These are phyloP conservation scores for Hypoxylon sp. DNA, from an alignment of 2,329 filamentous ascomycete genomes.

Conservation along the genomic window DNA sequence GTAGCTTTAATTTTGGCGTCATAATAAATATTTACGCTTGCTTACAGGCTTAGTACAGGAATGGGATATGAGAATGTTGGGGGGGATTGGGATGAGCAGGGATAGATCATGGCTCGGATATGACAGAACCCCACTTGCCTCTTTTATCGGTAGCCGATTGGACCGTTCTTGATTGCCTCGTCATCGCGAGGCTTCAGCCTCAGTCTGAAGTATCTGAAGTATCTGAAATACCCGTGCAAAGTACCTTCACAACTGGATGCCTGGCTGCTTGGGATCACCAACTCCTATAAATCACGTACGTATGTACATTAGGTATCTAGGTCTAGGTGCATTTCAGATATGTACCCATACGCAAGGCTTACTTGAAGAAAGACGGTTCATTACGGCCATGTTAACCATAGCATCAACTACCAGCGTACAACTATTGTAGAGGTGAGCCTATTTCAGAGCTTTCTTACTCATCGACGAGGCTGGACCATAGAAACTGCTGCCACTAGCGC, in stretches of 20 bases:
- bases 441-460: background rate
- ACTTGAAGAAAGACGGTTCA: no score
- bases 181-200: background rate
- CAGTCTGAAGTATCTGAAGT: no score
- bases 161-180: background rate
- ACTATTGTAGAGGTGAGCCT: background rate
- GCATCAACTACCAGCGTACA: constrained; percentile 6
- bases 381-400: constrained; percentile 16
- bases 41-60: no score
- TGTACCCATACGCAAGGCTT: no score
- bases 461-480: background rate
- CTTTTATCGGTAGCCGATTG: background rate
- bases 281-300: no score
- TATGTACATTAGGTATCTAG: no score
- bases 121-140: background rate
- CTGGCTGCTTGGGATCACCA: background rate
- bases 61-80: no score
- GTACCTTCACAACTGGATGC: no score
- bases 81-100: background rate
- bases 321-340: no score
- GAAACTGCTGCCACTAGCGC: constrained; percentile 37
- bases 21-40: constrained; percentile 22
- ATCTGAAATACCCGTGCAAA: no score
- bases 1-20: background rate
- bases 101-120: background rate